These are phyloP conservation scores for Phylloporus sp. DNA, from an alignment of 768 basidiomycete species.

Conservation along the genomic window DNA sequence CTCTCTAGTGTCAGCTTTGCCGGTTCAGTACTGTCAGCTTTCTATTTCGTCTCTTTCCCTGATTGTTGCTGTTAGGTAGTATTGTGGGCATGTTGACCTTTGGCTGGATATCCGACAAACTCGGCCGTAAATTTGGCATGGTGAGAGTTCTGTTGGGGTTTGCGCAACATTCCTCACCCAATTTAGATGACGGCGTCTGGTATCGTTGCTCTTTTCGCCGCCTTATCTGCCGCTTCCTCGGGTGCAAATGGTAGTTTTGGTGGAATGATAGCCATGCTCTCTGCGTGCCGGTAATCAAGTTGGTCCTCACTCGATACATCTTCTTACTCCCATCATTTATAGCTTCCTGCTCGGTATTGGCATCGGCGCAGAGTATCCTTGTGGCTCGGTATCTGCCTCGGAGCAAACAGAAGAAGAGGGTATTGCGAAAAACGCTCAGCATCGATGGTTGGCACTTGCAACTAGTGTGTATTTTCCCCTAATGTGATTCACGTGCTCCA, in stretches of 20 bases:
- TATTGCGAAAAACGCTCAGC: slow-evolving; percentile 75
- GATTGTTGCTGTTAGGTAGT: slow-evolving; percentile 67
- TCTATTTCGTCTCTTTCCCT: slow-evolving; percentile 57
- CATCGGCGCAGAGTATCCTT: slow-evolving; percentile 86
- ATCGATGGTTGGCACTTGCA: slow-evolving; percentile 82
- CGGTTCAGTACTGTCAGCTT: slow-evolving; percentile 67
- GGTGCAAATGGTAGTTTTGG: slow-evolving; percentile 69
- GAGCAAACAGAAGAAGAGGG: slow-evolving; percentile 86
- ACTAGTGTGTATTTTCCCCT: slow-evolving; percentile 59
- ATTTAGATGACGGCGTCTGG: slow-evolving; percentile 72
- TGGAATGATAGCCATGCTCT: slow-evolving; percentile 76
- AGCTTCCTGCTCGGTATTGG: slow-evolving; percentile 90
- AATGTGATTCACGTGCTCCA: not conserved
- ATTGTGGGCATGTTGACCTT: slow-evolving; percentile 83
- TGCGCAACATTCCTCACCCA: slow-evolving; percentile 6
- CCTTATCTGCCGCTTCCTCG: slow-evolving; percentile 74
- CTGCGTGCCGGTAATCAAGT: slow-evolving; percentile 60
- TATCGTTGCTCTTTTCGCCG: slow-evolving; percentile 83
- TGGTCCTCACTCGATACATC: not conserved
- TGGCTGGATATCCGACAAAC: slow-evolving; percentile 80
- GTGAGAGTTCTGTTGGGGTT: slow-evolving; percentile 32
- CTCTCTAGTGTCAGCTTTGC: slow-evolving; percentile 74
- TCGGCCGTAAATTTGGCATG: slow-evolving; percentile 89
- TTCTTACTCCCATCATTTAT: not conserved
- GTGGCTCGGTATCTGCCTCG: slow-evolving; percentile 82